Percentiles rank a stretch among this genome's conserved stretches.
These are phyloP conservation scores for Sporothrix variecibatus DNA, from an alignment of 2,329 filamentous ascomycete species.

Conservation along the genomic window DNA sequence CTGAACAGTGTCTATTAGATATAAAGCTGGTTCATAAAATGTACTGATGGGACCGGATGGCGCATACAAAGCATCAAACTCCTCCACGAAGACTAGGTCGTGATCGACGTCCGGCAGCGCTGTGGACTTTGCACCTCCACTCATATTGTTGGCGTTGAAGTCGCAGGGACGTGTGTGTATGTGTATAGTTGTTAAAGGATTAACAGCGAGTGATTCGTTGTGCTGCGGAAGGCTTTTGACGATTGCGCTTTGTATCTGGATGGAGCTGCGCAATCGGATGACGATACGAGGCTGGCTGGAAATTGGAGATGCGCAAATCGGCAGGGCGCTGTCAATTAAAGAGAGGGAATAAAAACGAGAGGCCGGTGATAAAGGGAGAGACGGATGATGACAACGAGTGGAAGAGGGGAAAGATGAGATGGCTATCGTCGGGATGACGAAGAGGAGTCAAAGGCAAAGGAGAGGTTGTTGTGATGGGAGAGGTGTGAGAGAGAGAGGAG, in stretches of 20 bases:
- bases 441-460: not conserved
- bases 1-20: slow-evolving; percentile 30
- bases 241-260: not conserved
- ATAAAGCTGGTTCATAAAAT: not conserved
- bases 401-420: not conserved
- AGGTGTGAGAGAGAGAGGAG: not conserved
- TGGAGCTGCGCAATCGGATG: not conserved
- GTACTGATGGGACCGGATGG: not conserved
- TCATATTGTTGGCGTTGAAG: slow-evolving; percentile 11
- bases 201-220: not conserved
- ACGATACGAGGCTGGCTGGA: not conserved
- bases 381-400: not conserved
- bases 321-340: not conserved
- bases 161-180: no score
- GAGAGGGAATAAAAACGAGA: not conserved
- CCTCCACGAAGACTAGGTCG: slow-evolving; percentile 50
- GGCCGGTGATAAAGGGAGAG: not conserved
- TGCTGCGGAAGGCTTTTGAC: not conserved
- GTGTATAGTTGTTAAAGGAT: not conserved
- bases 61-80: slow-evolving; percentile 56
- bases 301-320: not conserved
- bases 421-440: slow-evolving; percentile 17
- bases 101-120: slow-evolving; percentile 37
- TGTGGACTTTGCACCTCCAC: not conserved
- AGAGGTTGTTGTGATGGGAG: slow-evolving; percentile 14